Conservation (phyloP, 352 stramenopile genomes). For the Pythium grandisporangium region DNA sequence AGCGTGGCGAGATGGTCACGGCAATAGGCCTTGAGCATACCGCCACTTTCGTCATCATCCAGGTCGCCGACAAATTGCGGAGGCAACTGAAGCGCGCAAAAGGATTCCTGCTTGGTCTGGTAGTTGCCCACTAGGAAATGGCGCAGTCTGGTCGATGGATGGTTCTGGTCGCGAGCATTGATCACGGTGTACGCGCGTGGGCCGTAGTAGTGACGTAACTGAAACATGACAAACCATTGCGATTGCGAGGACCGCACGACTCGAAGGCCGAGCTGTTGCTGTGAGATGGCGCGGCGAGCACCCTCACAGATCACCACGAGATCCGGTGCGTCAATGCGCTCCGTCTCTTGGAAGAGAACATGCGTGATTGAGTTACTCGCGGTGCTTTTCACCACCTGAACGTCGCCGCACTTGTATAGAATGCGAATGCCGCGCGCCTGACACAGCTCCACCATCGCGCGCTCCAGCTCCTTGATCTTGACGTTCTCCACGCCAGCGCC, state of each 20-base stretch:
- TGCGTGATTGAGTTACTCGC: constrained; percentile 4
- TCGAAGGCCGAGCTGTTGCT: constrained; percentile 10
- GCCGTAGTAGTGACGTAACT: constrained; percentile 13
- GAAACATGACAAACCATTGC: constrained; percentile 15
- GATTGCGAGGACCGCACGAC: constrained; percentile 7
- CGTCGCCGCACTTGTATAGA: constrained; percentile 10
- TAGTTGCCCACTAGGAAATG: constrained; percentile 14
- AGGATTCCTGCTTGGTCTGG: constrained; percentile 8
- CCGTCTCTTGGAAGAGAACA: constrained; percentile 2
- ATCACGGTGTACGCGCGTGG: constrained; percentile 14
- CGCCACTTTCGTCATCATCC: constrained; percentile 12
- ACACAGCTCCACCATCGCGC: constrained; percentile 16
- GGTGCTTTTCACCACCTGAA: constrained; percentile 3
- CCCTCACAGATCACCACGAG: constrained; percentile 15
- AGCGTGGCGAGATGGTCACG: constrained; percentile 7
- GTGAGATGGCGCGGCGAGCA: constrained; percentile 6
- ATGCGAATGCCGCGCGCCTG: constrained; percentile 7
- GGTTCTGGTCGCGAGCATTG: constrained; percentile 12
- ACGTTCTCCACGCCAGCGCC: constrained; percentile 10
- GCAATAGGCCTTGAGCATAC: constrained; percentile 11
- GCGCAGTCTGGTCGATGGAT: constrained; percentile 7
- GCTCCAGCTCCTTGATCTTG: constrained; percentile 16
- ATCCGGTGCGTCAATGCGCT: background rate
- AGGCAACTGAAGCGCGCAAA: constrained; percentile 14
- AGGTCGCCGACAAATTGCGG: constrained; percentile 13